A percentile compares a stretch with the other conserved stretches of the same genome.
Conservation (phyloP, 2,329 filamentous ascomycete species). For the Leptographium lundbergii region DNA sequence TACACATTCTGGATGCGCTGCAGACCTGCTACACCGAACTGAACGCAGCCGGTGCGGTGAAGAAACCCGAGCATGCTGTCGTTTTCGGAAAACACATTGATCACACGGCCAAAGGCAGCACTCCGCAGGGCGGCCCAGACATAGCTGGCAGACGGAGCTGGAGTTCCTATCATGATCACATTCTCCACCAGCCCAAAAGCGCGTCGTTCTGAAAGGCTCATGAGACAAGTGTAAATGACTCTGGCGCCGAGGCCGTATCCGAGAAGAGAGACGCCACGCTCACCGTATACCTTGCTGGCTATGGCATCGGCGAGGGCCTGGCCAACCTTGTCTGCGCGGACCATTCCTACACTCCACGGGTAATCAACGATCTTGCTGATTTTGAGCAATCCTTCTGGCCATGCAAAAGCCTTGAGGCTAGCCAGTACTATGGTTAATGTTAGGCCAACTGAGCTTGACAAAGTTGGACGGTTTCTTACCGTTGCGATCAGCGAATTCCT, state of each 20-base stretch:
- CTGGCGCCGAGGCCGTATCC: slow-evolving; percentile 75
- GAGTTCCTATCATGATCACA: slow-evolving; percentile 72
- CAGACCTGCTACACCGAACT: slow-evolving; percentile 74
- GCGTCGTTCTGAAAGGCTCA: slow-evolving; percentile 63
- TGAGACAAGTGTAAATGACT: slow-evolving; percentile 73
- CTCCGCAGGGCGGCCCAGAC: slow-evolving; percentile 69
- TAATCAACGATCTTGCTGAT: slow-evolving; percentile 68
- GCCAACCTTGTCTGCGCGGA: slow-evolving; percentile 60
- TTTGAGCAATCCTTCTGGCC: slow-evolving; percentile 52
- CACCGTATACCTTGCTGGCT: slow-evolving; percentile 70
- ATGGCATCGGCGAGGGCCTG: slow-evolving; percentile 67
- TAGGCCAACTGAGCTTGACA: not conserved
- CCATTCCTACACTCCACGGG: slow-evolving; percentile 64
- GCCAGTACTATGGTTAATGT: slow-evolving; percentile 1
- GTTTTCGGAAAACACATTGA: slow-evolving; percentile 81
- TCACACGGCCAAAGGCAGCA: slow-evolving; percentile 69
- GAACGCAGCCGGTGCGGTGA: slow-evolving; percentile 69
- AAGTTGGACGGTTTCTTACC: slow-evolving; percentile 25
- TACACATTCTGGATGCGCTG: slow-evolving; percentile 57
- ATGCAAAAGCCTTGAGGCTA: slow-evolving; percentile 17
- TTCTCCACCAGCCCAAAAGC: slow-evolving; percentile 82
- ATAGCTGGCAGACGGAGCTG: slow-evolving; percentile 56
- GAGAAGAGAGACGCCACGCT: slow-evolving; percentile 66
- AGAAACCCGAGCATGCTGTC: slow-evolving; percentile 84
- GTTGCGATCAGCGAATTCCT: slow-evolving; percentile 31